These are phyloP conservation scores for Cercospora sp. DNA, from an alignment of 2,329 filamentous ascomycete species.

Conservation along the genomic window DNA sequence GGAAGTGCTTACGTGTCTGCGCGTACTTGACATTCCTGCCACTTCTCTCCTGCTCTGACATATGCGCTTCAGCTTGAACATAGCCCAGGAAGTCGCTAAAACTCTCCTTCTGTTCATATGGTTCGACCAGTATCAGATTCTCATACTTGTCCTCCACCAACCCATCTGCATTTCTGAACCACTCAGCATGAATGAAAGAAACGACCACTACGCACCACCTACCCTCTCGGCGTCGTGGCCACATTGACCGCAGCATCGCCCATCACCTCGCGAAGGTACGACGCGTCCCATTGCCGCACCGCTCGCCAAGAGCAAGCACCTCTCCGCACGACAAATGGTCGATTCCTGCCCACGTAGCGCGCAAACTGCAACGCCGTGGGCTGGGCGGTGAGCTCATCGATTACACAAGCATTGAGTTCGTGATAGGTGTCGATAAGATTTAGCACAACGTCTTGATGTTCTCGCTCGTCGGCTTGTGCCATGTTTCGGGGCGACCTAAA, in stretches of 20 bases:
- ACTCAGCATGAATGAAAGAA: slow-evolving; percentile 7
- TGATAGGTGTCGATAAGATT: slow-evolving; percentile 67
- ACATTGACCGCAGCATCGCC: slow-evolving; percentile 65
- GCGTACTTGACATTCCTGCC: slow-evolving; percentile 61
- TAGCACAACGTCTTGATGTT: neutral
- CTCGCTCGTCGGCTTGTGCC: neutral
- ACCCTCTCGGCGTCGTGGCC: slow-evolving; percentile 74
- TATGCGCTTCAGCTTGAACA: slow-evolving; percentile 52
- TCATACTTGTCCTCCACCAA: slow-evolving; percentile 65
- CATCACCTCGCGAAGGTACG: slow-evolving; percentile 60
- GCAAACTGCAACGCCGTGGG: slow-evolving; percentile 79
- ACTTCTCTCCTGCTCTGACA: neutral
- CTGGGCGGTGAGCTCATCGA: slow-evolving; percentile 63
- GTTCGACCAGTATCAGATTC: slow-evolving; percentile 63
- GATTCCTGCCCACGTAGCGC: slow-evolving; percentile 71
- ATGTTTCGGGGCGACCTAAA: neutral
- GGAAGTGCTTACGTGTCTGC: slow-evolving; percentile 67
- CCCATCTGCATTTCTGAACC: slow-evolving; percentile 55
- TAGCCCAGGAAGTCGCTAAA: slow-evolving; percentile 65
- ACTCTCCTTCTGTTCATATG: slow-evolving; percentile 64
- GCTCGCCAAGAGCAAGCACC: slow-evolving; percentile 67
- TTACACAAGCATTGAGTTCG: slow-evolving; percentile 64
- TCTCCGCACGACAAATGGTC: slow-evolving; percentile 68
- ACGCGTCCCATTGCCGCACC: slow-evolving; percentile 61
- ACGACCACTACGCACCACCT: slow-evolving; percentile 34